These are phyloP conservation scores for Penicillium paxilli DNA, from an alignment of 495 filamentous ascomycete species.

Conservation along the genomic window DNA sequence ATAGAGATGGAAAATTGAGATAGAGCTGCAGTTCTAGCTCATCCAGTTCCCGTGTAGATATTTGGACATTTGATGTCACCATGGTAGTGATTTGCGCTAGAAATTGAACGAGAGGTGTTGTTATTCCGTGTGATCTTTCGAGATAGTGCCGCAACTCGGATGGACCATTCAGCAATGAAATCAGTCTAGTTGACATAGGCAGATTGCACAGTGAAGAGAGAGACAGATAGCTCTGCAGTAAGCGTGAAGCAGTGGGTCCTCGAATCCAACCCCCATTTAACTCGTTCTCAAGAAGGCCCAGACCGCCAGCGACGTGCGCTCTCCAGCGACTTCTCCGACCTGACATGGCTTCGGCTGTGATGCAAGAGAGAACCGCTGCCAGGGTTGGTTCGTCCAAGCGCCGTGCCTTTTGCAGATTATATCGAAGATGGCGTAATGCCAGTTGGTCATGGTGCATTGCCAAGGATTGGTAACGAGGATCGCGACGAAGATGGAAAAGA, in stretches of 20 bases:
- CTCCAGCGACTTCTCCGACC: conserved; percentile 28
- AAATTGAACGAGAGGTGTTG: conserved; percentile 17
- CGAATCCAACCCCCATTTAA: conserved; percentile 20
- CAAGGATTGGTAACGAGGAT: conserved; percentile 25
- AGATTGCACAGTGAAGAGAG: conserved; percentile 29
- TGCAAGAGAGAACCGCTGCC: conserved; percentile 23
- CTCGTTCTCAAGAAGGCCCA: conserved; percentile 25
- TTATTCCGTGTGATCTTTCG: conserved; percentile 26
- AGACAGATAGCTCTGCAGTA: conserved; percentile 27
- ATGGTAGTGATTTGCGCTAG: conserved; percentile 20
- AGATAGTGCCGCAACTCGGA: conserved; percentile 20
- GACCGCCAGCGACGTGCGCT: conserved; percentile 25
- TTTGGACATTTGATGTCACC: conserved; percentile 1
- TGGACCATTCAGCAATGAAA: conserved; percentile 21
- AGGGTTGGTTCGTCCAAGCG: conserved; percentile 22
- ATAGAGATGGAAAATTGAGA: conserved; percentile 19
- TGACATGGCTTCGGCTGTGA: conserved; percentile 30
- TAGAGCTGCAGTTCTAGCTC: conserved; percentile 22
- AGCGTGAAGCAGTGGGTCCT: conserved; percentile 15
- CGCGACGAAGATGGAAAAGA: conserved; percentile 21
- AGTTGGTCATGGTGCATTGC: conserved; percentile 26
- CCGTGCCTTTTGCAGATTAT: conserved; percentile 15
- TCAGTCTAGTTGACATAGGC: conserved; percentile 17
- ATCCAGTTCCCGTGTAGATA: conserved; percentile 17
- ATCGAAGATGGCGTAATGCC: conserved; percentile 21